Evolutionary conservation across 805 yeast species (phyloP).

Genomic region (Saturnispora ahearnii): DNA sequence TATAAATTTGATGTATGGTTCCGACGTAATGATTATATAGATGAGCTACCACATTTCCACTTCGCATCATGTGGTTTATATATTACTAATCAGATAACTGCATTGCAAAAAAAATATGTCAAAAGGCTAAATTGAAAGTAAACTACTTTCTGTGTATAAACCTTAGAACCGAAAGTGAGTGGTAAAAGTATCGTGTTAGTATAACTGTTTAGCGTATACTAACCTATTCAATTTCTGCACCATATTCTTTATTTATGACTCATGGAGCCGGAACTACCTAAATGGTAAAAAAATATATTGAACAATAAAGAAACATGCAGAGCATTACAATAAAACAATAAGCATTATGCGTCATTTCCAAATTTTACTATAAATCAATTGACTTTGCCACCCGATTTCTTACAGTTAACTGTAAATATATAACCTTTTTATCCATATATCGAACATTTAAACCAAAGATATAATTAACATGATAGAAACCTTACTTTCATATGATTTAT

Average conservation of each 20-base stretch:
- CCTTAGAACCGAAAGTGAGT: no score
- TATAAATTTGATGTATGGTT: no score
- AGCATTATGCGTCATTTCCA: neutral
- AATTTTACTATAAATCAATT: neutral
- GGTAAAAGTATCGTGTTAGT: no score
- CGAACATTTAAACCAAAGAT: neutral
- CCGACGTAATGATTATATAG: no score
- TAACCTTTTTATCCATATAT: neutral
- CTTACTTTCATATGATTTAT: slow-evolving; percentile 1
- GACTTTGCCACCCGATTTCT: neutral
- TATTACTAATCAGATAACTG: no score
- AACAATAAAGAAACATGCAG: neutral
- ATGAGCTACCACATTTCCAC: no score
- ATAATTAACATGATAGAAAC: slow-evolving; percentile 1
- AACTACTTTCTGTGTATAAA: no score
- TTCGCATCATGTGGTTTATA: no score
- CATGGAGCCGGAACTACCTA: neutral
- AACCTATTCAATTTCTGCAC: no score
- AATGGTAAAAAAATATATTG: neutral
- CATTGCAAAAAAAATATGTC: no score
- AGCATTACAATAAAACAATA: neutral
- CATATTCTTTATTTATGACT: neutral
- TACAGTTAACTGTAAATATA: neutral
- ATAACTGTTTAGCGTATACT: no score
- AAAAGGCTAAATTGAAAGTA: no score